Evolutionary conservation across 345 rosid genomes (phyloP), one percentile per base, ranked within the genome.

Genomic region (Raphanus raphanistrum): DNA sequence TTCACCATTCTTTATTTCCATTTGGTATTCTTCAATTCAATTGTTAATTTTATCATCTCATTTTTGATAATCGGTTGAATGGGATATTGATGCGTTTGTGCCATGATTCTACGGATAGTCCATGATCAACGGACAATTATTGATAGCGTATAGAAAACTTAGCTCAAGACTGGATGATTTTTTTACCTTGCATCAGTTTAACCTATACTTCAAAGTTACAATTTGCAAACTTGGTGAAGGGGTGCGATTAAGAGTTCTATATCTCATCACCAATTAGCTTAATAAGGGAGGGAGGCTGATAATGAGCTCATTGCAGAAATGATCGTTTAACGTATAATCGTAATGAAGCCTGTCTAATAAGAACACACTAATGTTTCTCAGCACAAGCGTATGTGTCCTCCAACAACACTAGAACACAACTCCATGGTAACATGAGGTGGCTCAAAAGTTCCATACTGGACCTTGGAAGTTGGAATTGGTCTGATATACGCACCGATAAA

Each of bases 401-500:
- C 76, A 64, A 77, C 48, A 36, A 77, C 35, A 55, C 25, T 64
- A 17, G 38, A 64, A 38, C 72, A 70, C 71, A 77, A 29, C 71
- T 77, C 29, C 76, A 64, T 57, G 21, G 32, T 8, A 70, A 63
- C 13, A 0, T 35, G 71, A 76, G 43, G 31, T 27, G 33, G 21
- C 27, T 54, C 71, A 54, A 16, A 62, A 54, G 75, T 35, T 76
- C 32, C 68, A 36, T 8, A 63, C 5, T 62, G 64, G 25, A 62
- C 21, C 12, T 70, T 3, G 54, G 54, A 71, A 63, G 45, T 70
- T 55, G 76, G 59, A 70, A 36, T n/a, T 38, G 32, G 72, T 71
- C 48, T 38, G 70, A 63, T 84, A 32, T 84, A 63, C 76, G 87
- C 86, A 86, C 79, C 65, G 60, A 81, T 84, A 83, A 83, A 84